Conservation (phyloP, 83 land plant species). For the Picea abies region DNA sequence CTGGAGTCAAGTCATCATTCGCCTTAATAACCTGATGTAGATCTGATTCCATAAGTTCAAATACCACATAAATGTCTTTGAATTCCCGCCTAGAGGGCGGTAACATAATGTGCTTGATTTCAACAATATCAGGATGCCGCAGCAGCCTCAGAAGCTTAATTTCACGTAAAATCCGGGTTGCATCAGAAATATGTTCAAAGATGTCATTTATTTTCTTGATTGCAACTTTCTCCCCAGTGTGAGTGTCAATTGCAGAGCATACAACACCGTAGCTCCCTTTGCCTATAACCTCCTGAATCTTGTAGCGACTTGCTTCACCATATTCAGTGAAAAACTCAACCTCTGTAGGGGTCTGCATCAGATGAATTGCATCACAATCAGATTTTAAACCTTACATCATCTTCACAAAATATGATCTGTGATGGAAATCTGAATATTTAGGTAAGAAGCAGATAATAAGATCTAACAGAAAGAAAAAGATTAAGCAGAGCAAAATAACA, state of each 20-base stretch:
- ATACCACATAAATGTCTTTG: conserved; percentile 78
- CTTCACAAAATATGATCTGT: background rate
- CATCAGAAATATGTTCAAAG: conserved; percentile 43
- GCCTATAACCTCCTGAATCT: conserved; percentile 68
- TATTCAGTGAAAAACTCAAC: conserved; percentile 68
- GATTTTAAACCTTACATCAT: background rate
- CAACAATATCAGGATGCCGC: conserved; percentile 75
- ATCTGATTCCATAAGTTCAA: conserved; percentile 87
- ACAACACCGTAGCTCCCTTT: conserved; percentile 71
- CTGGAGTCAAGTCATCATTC: conserved; percentile 80
- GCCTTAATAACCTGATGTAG: conserved; percentile 86
- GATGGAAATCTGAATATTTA: background rate
- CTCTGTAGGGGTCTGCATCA: conserved; percentile 47
- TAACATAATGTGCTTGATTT: conserved; percentile 74
- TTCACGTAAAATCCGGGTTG: conserved; percentile 48
- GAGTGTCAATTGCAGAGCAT: conserved; percentile 14
- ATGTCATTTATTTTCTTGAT: conserved; percentile 44
- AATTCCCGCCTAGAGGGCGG: conserved; percentile 69
- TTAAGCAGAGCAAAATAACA: background rate
- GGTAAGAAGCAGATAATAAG: background rate
- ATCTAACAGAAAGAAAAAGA: background rate
- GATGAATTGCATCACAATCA: background rate
- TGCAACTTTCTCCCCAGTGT: conserved; percentile 43
- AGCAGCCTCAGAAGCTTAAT: conserved; percentile 58
- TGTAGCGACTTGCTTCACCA: conserved; percentile 69